Evolutionary conservation across 257 asterid species (phyloP).

Genomic region (Nicotiana tomentosiformis): DNA sequence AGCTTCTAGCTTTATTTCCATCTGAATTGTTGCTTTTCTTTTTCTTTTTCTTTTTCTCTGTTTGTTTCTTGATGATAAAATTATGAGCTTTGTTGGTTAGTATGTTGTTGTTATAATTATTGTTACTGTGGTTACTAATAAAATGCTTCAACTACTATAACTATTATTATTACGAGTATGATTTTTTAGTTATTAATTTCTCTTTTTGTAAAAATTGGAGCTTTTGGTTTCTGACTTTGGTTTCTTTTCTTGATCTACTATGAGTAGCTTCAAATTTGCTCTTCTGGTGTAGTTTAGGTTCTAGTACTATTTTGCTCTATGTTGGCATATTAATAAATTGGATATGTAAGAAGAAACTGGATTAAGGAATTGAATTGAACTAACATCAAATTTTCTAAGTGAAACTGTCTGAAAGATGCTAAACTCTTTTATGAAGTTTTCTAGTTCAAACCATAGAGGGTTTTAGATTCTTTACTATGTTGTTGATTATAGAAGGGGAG

Average conservation of each 20-base stretch:
- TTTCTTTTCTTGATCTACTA: slow-evolving; percentile 2
- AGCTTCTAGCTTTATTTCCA: not conserved
- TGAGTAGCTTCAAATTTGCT: not conserved
- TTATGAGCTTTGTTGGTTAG: not conserved
- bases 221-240: not conserved
- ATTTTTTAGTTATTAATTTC: not conserved
- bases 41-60: not conserved
- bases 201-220: not conserved
- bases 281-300: not conserved
- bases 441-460: not conserved
- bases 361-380: not conserved
- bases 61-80: not conserved
- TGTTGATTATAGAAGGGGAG: not conserved
- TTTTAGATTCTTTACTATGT: not conserved
- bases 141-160: not conserved
- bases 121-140: not conserved
- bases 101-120: not conserved
- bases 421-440: not conserved
- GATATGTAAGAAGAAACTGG: too few species aligned
- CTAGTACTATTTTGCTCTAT: not conserved
- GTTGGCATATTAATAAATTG: too few species aligned
- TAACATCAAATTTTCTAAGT: not conserved
- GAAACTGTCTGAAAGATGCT: not conserved
- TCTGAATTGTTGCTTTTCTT: not conserved
- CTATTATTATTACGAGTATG: not conserved